Evolutionary conservation across 2,329 filamentous ascomycete species (phyloP).

Genomic region (Capronia coronata): DNA sequence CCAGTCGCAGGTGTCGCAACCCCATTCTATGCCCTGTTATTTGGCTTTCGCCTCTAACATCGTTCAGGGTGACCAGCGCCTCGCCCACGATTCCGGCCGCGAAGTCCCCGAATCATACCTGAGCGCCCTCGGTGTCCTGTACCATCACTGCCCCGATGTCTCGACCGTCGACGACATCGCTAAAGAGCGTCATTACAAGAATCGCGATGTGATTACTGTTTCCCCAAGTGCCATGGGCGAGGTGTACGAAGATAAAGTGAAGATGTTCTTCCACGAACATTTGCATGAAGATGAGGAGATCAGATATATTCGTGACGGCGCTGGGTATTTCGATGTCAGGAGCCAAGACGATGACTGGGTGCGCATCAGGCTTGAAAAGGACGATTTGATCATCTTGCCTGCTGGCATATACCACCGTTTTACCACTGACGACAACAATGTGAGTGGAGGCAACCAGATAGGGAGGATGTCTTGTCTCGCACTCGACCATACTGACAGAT

Average conservation of each 20-base stretch:
- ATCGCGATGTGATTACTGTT: conserved; percentile 87
- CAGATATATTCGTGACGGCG: conserved; percentile 80
- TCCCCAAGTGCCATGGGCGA: conserved; percentile 79
- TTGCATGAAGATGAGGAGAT: conserved; percentile 99
- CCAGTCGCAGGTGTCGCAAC: background rate
- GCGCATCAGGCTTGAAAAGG: conserved; percentile 73
- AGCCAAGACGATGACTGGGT: conserved; percentile 81
- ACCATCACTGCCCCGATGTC: conserved; percentile 61
- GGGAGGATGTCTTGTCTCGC: no score
- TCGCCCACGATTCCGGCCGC: conserved; percentile 78
- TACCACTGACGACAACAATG: conserved; percentile 85
- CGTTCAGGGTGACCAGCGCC: conserved; percentile 80
- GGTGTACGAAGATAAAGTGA: conserved; percentile 87
- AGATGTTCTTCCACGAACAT: conserved; percentile 89
- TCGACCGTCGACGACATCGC: conserved; percentile 69
- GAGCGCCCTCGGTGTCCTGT: conserved; percentile 68
- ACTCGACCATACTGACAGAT: conserved; percentile 10
- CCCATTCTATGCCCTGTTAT: background rate
- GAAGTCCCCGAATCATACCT: conserved; percentile 61
- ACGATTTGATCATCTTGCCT: conserved; percentile 86
- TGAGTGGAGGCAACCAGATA: conserved; percentile 49
- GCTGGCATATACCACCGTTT: conserved; percentile 97
- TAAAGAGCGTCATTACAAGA: conserved; percentile 72
- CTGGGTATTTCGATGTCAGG: conserved; percentile 89
- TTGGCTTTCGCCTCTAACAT: background rate